Evolutionary conservation across 129 eudicot species (phyloP), one percentile per base, ranked within the genome.

Genomic region (Flaveria ramosissima): DNA sequence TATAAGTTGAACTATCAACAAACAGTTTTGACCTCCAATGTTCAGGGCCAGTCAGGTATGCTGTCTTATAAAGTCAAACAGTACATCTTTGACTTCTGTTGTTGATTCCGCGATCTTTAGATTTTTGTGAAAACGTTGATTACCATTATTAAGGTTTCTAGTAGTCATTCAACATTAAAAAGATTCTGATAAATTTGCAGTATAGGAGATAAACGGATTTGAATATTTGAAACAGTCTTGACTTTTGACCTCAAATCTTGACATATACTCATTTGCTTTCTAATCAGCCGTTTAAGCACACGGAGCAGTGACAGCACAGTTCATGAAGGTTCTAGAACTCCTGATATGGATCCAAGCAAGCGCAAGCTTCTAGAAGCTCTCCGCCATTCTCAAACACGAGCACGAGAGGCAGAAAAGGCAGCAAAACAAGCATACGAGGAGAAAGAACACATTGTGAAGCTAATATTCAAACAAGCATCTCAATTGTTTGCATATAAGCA

Each of bases 311-410:
- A 73, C 20, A 73, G 16, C 67, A 74, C 71, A 41, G 72, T 60
- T 27, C 79, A 59, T 9, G 78, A 80, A 82, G 87, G 81, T 36
- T 63, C 60, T 13, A 30, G 70, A 9, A 45, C 46, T 36, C 65
- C 75, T 1, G 93, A 80, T 43, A 69, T 32, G 51, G 98, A 88
- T 74, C 70, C 80, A 45, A 57, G 84, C 85, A 93, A 87, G 68
- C 90, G 89, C 32, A 82, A 82, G 79, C 87, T 93, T 23, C 74
- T 93, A 45, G 96, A 93, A 87, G 98, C 98, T 4, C 89, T 93
- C 7, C 79, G 90, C 21, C 98, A 90, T 79, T 93, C 97, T 68
- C 98, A 93, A 83, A 90, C 98, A 24, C 96, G 98, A 43, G 98
- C 98, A 56, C 79, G 98, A 52, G 93, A 90, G 83, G 98, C 98